Conservation (phyloP, 371 early-diverging fungal species). For the Capniomyces stellatus region DNA sequence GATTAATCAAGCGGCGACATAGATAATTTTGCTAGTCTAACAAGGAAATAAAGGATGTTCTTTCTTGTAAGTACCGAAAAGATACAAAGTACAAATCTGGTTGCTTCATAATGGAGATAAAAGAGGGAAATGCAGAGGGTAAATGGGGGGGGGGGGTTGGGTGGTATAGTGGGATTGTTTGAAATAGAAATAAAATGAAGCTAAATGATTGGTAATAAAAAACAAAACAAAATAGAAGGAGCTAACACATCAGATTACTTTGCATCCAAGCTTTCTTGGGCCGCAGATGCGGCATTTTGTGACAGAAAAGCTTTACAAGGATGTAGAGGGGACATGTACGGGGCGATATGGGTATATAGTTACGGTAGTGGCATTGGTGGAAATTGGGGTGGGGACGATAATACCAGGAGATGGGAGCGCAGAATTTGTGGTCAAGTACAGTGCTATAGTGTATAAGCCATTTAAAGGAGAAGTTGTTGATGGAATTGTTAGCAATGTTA, state of each 20-base stretch:
- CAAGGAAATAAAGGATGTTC: too few relatives aligned
- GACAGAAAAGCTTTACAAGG: slow-evolving; percentile 59
- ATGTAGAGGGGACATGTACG: slow-evolving; percentile 90
- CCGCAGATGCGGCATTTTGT: slow-evolving; percentile 62
- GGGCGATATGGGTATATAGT: slow-evolving; percentile 89
- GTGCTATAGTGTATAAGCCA: slow-evolving; percentile 94
- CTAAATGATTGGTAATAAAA: too few relatives aligned
- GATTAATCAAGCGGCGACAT: too few relatives aligned
- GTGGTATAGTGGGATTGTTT: too few relatives aligned
- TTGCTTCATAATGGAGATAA: too few relatives aligned
- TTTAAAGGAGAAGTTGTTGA: slow-evolving; percentile 95
- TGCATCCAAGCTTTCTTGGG: slow-evolving; percentile 85
- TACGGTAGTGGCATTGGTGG: slow-evolving; percentile 59
- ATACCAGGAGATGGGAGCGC: slow-evolving; percentile 76
- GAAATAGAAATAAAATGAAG: too few relatives aligned
- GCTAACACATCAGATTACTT: slow-evolving; percentile 72
- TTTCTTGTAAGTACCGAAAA: too few relatives aligned
- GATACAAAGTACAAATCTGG: too few relatives aligned
- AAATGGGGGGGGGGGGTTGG: too few relatives aligned
- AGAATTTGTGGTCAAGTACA: slow-evolving; percentile 85
- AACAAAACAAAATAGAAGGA: too few relatives aligned
- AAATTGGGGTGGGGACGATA: slow-evolving; percentile 70
- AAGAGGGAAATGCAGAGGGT: too few relatives aligned
- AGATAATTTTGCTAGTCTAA: too few relatives aligned
- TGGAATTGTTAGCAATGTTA: slow-evolving; percentile 85